Conservation (phyloP, 2,329 filamentous ascomycete species). For the Sordariomycetes sp. region DNA sequence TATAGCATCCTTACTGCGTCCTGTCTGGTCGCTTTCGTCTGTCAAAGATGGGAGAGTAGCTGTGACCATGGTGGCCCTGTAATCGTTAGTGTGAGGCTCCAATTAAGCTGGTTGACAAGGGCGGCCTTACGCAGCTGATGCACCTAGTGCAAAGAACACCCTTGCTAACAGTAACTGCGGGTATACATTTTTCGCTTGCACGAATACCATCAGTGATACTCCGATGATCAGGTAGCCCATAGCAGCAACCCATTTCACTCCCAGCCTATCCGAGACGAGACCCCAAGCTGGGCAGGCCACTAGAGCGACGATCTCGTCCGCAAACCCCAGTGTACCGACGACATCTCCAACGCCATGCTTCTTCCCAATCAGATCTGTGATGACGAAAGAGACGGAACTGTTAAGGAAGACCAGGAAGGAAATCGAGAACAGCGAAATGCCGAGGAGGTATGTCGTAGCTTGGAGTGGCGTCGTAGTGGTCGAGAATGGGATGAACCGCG, state of each 20-base stretch:
- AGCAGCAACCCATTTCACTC: slow-evolving; percentile 64
- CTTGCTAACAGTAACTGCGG: slow-evolving; percentile 79
- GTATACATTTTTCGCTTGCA: slow-evolving; percentile 81
- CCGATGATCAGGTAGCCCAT: slow-evolving; percentile 78
- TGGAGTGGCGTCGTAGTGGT: slow-evolving; percentile 50
- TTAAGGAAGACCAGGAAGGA: slow-evolving; percentile 87
- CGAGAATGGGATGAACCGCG: slow-evolving; percentile 47
- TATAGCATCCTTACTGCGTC: slow-evolving; percentile 7
- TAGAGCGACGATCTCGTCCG: slow-evolving; percentile 73
- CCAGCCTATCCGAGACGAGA: slow-evolving; percentile 65
- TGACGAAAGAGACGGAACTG: slow-evolving; percentile 73
- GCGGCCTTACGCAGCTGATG: slow-evolving; percentile 64
- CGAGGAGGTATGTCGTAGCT: slow-evolving; percentile 67
- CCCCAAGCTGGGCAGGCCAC: slow-evolving; percentile 77
- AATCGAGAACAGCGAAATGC: slow-evolving; percentile 79
- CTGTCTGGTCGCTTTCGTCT: slow-evolving; percentile 30
- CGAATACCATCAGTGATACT: slow-evolving; percentile 66
- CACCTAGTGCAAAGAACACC: slow-evolving; percentile 82
- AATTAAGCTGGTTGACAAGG: background rate
- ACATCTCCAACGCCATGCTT: slow-evolving; percentile 67
- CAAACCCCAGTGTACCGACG: slow-evolving; percentile 77
- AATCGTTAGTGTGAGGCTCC: background rate
- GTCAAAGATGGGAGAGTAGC: slow-evolving; percentile 74
- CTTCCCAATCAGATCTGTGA: slow-evolving; percentile 72
- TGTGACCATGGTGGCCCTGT: slow-evolving; percentile 85